Base-by-base conservation (phyloP, 1,284 basidiomycete genomes). In the Fomes fomentarius region DNA sequence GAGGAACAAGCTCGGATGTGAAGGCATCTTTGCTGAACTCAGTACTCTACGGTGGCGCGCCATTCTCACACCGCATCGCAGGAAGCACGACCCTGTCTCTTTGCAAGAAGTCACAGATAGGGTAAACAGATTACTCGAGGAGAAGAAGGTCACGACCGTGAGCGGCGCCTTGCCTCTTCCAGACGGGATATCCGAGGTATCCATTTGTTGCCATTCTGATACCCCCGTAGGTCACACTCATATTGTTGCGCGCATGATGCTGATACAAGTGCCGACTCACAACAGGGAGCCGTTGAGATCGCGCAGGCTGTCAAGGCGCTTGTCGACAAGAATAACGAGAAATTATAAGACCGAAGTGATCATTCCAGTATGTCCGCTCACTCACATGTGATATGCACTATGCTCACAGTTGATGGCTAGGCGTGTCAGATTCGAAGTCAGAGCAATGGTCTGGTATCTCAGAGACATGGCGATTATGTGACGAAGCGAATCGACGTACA, bases 131-230 rank as follows among this genome's bases (percentile, higher is more conserved):
- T 50, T 59, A 39, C 48, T 58, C 52, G 49, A 17, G 40, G 41
- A 47, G 22, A 50, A 37, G 34, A 47, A 38, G 54, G 71, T 85
- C 38, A 81, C 82, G 10, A 83, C 83, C 2, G 66, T 74, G 5
- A 63, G 67, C 11, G 78, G 76, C 5, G 68, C 66, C 31, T 58
- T 85, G 1, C 74, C 77, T 3, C 69, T 85, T 6, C 76, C 74
- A 2, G 65, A 71, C 1, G 73, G 75, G 21, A 65, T 84, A 11
- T 51, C 61, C 0, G 78, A 83, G 47, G 77, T 87, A 0, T 80
- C 82, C 2, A 85, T 87, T 26, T 86, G 85, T 50, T 82, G 82
- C 51, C 85, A 86, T 61, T 85, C 83, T 0, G 85, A 86, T 55
- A 85, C 84, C 0, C 84, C 84, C 3, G 84, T 84, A 48, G 57